Base-by-base conservation (phyloP, 208 protist genomes). In the Tritrichomonas musculus region DNA sequence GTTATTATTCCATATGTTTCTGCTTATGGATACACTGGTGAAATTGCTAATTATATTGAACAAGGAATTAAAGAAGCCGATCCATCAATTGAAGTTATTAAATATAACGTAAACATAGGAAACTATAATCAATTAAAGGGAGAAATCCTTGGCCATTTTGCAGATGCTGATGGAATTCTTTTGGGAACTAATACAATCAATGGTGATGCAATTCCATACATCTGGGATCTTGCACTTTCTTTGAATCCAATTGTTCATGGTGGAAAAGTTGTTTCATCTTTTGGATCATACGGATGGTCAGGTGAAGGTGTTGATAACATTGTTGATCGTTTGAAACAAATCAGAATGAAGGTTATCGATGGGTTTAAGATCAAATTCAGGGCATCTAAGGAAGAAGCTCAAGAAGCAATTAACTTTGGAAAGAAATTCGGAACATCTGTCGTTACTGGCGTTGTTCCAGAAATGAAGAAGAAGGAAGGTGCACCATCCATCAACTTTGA, bases 301-400 rank as follows among this genome's bases (percentile, higher is more conserved):
- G 77, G 77, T 20, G 77, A 88, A 57, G 77, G 77, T 88, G 77
- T 88, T 57, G 77, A 88, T n/a, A 88, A 88, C 47, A 88, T 88
- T 27, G 57, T 57, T 39, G 25, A 9, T 14, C 53, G 77, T 39
- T 39, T 88, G 27, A 49, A 88, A 8, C 64, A 69, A 69, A 8
- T 53, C 27, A 41, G 77, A 4, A 33, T 25, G 14, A 88, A 88
- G 44, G 77, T 88, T 17, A n/a, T 88, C 27, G 77, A 88, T 41
- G 47, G 47, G 14, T 20, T 53, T 33, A 88, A 57, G 27, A 88
- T 88, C 8, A 88, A 88, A 36, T 88, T 88, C 41, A 53, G 77
- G 25, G 27, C 41, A 49, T 88, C 77, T 22, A n/a, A 53, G 20
- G 44, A 88, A 50, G 77, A 88, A 57, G 5, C 33, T 4, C 5